Evolutionary conservation across 306 rosid species (phyloP), one percentile per base, ranked within the genome.

Genomic region (Styphnolobium japonicum): DNA sequence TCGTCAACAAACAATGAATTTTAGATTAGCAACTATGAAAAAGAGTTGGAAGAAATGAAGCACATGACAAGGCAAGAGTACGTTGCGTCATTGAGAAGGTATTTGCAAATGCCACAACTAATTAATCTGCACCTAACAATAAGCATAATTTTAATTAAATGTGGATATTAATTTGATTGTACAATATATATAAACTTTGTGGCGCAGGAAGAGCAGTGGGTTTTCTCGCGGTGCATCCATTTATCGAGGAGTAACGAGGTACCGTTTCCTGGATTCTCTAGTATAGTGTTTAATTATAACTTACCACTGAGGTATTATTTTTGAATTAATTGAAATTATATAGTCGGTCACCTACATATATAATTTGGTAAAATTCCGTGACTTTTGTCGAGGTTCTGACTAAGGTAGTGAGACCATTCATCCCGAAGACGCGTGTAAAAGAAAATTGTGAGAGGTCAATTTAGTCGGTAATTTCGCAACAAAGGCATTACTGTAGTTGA

Each of bases 231-330:
- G 95, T 36, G 95, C 95, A 31, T 90, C 95, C 34, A 88, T 90
- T 65, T 90, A 90, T 73, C 86, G 95, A 61, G 95, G 95, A 27
- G 95, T 90, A 43, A 90, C 95, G 3, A 90, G 95, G 95, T 90
- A 87, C 25, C 4, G 27, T 45, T 67, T 43, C n/a, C 22, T 7
- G 5, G 25, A 33, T 5, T 14, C 48, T 42, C 12, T 0, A 42
- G 3, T 42, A 42, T 42, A 3, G 31, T 27, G 31, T 27, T 1
- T 27, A 27, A 1, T 1, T 4, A 37, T 37, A 11, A 8, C 27
- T 53, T 19, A 22, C 0, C 31, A 9, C 3, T 21, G 15, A 19
- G 55, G 31, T 27, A 1, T 27, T 3, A 27, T 37, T 5, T 37
- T 37, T 5, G 5, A 37, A 37, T 8, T 37, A 5, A 8, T 7